phyloP scores from a whole-genome alignment of 352 stramenopile genomes.

The Pythium phragmitis region DNA sequence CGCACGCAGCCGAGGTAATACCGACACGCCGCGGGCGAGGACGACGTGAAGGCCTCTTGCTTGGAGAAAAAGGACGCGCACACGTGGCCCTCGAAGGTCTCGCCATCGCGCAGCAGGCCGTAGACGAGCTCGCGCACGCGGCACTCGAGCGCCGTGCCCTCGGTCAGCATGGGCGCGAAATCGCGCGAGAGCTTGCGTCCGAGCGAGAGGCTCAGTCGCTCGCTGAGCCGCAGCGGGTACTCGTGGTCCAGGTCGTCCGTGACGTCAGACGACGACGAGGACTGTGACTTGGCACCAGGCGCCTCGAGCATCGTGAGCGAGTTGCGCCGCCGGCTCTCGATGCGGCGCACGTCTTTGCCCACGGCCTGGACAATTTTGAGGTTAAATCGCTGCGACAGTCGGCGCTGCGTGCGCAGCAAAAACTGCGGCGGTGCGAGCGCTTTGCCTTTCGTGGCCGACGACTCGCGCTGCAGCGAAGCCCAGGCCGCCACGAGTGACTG shows the following conservation, averaged over 20 bases:
- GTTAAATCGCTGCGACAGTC: conserved; percentile 28
- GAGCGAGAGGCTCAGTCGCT: conserved; percentile 19
- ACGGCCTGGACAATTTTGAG: conserved; percentile 26
- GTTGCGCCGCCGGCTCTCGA: conserved; percentile 20
- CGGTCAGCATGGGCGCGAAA: conserved; percentile 27
- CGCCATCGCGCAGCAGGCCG: conserved; percentile 17
- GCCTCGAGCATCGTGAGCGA: conserved; percentile 18
- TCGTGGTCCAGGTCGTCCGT: conserved; percentile 3
- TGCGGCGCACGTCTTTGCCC: conserved; percentile 22
- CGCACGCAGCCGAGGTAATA: conserved; percentile 35
- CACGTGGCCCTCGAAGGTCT: conserved; percentile 34
- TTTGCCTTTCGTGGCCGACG: background rate
- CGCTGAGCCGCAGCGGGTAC: conserved; percentile 17
- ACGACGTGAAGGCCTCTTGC: conserved; percentile 17
- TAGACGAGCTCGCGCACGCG: conserved; percentile 27
- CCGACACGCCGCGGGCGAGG: conserved; percentile 17
- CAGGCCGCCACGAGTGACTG: conserved; percentile 20
- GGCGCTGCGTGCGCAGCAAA: conserved; percentile 21
- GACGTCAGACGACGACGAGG: conserved; percentile 1
- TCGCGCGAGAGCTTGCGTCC: conserved; percentile 23
- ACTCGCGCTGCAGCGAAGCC: conserved; percentile 13
- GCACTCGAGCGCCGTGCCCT: conserved; percentile 24
- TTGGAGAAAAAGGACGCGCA: conserved; percentile 26
- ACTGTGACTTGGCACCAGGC: conserved; percentile 1
- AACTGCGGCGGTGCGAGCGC: conserved; percentile 21